Conservation (phyloP, 345 rosid genomes). For the Lumnitzera racemosa region DNA sequence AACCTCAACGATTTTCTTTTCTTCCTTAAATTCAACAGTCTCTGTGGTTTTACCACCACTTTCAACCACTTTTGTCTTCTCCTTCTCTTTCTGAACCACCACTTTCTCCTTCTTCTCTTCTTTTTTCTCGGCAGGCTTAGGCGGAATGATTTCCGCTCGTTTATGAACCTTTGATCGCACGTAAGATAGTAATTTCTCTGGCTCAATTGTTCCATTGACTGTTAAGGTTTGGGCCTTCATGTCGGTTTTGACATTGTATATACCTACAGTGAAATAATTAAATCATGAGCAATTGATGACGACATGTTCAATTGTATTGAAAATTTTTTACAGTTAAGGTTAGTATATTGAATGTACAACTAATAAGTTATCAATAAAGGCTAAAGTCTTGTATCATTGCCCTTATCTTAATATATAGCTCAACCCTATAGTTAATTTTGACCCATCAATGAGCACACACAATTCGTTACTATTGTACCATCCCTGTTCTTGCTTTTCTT, state of each 20-base stretch:
- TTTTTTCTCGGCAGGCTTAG: constrained; percentile 26
- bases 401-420: no score
- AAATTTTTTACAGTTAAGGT: not conserved
- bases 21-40: constrained; percentile 25
- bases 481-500: no score
- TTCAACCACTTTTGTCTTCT: constrained; percentile 13
- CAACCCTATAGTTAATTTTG: no score
- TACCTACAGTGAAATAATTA: constrained; percentile 27
- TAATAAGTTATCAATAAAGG: no score
- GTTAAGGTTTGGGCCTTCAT: constrained; percentile 58
- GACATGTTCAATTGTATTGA: not conserved
- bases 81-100: constrained; percentile 14
- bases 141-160: constrained; percentile 52
- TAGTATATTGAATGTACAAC: not conserved
- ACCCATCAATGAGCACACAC: no score
- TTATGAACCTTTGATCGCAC: constrained; percentile 51
- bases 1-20: constrained; percentile 30
- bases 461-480: no score
- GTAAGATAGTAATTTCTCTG: constrained; percentile 41
- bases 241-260: constrained; percentile 58
- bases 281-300: not conserved
- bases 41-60: constrained; percentile 17
- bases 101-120: constrained; percentile 13
- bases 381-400: no score
- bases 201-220: constrained; percentile 58